phyloP scores from a whole-genome alignment of 1,284 basidiomycete species.

The Tilletiaria anomala region DNA sequence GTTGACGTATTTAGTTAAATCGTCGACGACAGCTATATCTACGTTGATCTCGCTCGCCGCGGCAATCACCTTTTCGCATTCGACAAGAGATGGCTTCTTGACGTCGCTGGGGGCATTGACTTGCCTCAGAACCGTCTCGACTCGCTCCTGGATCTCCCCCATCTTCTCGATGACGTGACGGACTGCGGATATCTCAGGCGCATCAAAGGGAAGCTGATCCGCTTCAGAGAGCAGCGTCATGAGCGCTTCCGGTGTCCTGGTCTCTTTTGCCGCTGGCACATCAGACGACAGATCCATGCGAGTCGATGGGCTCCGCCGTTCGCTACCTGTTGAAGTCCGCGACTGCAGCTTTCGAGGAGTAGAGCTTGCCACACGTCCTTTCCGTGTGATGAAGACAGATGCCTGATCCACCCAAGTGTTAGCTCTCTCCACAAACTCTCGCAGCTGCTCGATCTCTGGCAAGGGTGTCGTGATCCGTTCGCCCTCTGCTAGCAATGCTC shows the following conservation, averaged over 20 bases:
- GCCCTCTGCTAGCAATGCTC: conserved; percentile 65
- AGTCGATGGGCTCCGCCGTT: too few species aligned
- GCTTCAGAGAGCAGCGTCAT: conserved; percentile 56
- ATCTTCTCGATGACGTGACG: conserved; percentile 51
- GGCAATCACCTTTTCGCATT: conserved; percentile 54
- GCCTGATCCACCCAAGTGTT: conserved; percentile 68
- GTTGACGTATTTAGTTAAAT: conserved; percentile 61
- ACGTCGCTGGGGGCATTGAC: conserved; percentile 5
- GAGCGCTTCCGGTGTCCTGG: conserved; percentile 53
- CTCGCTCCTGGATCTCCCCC: conserved; percentile 49
- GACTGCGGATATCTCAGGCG: conserved; percentile 54
- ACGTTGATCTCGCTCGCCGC: conserved; percentile 62
- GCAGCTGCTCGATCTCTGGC: conserved; percentile 56
- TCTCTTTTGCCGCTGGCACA: too few species aligned
- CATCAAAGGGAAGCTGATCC: conserved; percentile 61
- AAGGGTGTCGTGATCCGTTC: conserved; percentile 68
- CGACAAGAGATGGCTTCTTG: conserved; percentile 42
- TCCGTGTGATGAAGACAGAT: conserved; percentile 40
- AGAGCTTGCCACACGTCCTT: too few species aligned
- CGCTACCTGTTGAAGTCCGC: too few species aligned
- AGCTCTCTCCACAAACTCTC: conserved; percentile 62
- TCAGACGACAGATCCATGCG: too few species aligned
- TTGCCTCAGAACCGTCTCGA: conserved; percentile 44
- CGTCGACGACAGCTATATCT: conserved; percentile 55
- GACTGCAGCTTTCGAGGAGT: too few species aligned